A percentile compares a stretch with the other conserved stretches of the same genome.
phyloP scores from a whole-genome alignment of 371 early-diverging fungal genomes.

The Blakeslea trispora region DNA sequence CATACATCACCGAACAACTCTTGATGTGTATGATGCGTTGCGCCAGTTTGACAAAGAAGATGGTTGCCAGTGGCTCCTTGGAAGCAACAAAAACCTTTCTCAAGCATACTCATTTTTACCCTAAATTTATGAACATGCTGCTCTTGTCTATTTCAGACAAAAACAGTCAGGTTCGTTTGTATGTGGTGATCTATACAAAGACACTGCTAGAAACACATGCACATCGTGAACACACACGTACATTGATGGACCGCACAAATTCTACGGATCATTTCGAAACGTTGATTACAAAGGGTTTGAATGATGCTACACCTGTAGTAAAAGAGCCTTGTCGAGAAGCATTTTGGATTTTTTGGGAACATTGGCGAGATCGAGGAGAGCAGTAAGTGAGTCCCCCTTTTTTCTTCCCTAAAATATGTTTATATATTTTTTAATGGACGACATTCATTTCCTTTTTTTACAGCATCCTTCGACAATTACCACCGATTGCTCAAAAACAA shows the following conservation, averaged over 20 bases:
- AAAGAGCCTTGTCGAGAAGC: slow-evolving; percentile 44
- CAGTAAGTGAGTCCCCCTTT: slow-evolving; percentile 30
- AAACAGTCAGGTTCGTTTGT: slow-evolving; percentile 47
- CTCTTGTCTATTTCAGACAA: slow-evolving; percentile 43
- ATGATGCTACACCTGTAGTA: slow-evolving; percentile 48
- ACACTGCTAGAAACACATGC: slow-evolving; percentile 44
- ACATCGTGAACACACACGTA: slow-evolving; percentile 33
- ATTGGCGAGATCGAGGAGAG: slow-evolving; percentile 50
- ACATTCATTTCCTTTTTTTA: neutral
- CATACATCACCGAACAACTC: slow-evolving; percentile 42
- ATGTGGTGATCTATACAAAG: slow-evolving; percentile 37
- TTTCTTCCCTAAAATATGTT: too few relatives aligned
- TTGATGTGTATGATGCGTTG: slow-evolving; percentile 42
- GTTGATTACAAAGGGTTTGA: slow-evolving; percentile 41
- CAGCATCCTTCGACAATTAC: slow-evolving; percentile 32
- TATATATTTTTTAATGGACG: too few relatives aligned
- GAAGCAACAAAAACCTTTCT: slow-evolving; percentile 37
- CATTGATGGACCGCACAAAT: slow-evolving; percentile 38
- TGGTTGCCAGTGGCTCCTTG: slow-evolving; percentile 35
- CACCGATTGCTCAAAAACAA: slow-evolving; percentile 31
- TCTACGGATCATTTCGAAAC: slow-evolving; percentile 35
- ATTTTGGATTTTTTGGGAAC: slow-evolving; percentile 47
- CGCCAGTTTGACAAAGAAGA: slow-evolving; percentile 43
- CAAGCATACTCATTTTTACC: slow-evolving; percentile 39
- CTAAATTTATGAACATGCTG: slow-evolving; percentile 41